Conservation (phyloP, 169 alveolate genomes). For the Theileria parva region DNA sequence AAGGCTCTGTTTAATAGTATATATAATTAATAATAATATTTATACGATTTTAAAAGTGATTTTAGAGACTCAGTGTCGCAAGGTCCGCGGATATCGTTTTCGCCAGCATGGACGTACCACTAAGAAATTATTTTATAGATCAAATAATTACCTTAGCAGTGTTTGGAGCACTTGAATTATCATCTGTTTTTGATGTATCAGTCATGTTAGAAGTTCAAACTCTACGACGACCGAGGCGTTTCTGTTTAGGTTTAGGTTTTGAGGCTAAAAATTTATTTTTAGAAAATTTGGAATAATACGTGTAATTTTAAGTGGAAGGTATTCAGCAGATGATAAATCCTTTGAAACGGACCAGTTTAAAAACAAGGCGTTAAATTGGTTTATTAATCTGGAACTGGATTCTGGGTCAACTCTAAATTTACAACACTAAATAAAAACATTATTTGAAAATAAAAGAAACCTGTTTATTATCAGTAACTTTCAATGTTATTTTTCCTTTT, state of each 20-base stretch:
- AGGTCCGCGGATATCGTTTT: conserved; percentile 57
- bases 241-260: background rate
- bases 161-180: background rate
- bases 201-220: background rate
- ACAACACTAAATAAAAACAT: conserved; percentile 46
- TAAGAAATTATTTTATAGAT: background rate
- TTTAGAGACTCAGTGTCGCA: conserved; percentile 49
- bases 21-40: background rate
- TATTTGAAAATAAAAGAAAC: background rate
- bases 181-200: background rate
- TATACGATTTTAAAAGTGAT: conserved; percentile 57
- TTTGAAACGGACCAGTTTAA: conserved; percentile 51
- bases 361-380: conserved; percentile 49
- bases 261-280: conserved; percentile 8
- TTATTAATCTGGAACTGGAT: conserved; percentile 25
- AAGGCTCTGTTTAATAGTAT: conserved; percentile 27
- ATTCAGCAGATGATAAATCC: conserved; percentile 35
- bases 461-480: conserved; percentile 64
- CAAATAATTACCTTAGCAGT: background rate
- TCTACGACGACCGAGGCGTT: conserved; percentile 29
- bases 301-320: conserved; percentile 40
- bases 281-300: conserved; percentile 18
- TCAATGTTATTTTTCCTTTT: conserved; percentile 24
- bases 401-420: conserved; percentile 29
- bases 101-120: conserved; percentile 65